phyloP scores from a whole-genome alignment of 2,329 filamentous ascomycete genomes.

The Myriosclerotinia scirpicola region DNA sequence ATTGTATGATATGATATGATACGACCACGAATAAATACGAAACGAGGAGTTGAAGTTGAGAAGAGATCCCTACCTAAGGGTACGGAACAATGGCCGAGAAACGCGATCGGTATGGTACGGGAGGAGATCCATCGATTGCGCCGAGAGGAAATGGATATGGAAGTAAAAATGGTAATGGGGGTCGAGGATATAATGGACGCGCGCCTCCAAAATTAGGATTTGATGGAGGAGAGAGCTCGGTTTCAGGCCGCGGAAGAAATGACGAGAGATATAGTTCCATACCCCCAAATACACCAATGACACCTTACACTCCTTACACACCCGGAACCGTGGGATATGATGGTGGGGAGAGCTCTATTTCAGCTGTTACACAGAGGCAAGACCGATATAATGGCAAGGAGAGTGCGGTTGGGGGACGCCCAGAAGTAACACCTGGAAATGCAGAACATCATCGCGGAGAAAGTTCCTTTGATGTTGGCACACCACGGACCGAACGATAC shows the following conservation, averaged over 20 bases:
- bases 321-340: slow-evolving; percentile 18
- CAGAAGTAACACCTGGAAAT: slow-evolving; percentile 11
- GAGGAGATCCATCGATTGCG: slow-evolving; percentile 19
- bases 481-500: slow-evolving; percentile 5
- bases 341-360: slow-evolving; percentile 20
- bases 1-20: slow-evolving; percentile 19
- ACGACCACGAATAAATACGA: slow-evolving; percentile 20
- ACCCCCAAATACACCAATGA: slow-evolving; percentile 24
- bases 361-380: slow-evolving; percentile 6
- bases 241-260: slow-evolving; percentile 1
- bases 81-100: slow-evolving; percentile 23
- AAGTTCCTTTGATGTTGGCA: slow-evolving; percentile 9
- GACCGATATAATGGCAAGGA: slow-evolving; percentile 12
- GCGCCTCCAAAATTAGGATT: slow-evolving; percentile 10
- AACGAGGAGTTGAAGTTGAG: slow-evolving; percentile 21
- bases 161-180: slow-evolving; percentile 10
- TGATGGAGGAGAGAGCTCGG: slow-evolving; percentile 3
- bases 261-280: slow-evolving; percentile 11
- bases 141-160: slow-evolving; percentile 12
- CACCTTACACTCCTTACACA: slow-evolving; percentile 18
- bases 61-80: slow-evolving; percentile 22
- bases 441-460: slow-evolving; percentile 14
- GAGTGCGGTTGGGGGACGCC: background rate
- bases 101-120: slow-evolving; percentile 19
- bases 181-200: slow-evolving; percentile 23